Evolutionary conservation across 441 rosid genomes (phyloP).

Genomic region (Codiaeum variegatum): DNA sequence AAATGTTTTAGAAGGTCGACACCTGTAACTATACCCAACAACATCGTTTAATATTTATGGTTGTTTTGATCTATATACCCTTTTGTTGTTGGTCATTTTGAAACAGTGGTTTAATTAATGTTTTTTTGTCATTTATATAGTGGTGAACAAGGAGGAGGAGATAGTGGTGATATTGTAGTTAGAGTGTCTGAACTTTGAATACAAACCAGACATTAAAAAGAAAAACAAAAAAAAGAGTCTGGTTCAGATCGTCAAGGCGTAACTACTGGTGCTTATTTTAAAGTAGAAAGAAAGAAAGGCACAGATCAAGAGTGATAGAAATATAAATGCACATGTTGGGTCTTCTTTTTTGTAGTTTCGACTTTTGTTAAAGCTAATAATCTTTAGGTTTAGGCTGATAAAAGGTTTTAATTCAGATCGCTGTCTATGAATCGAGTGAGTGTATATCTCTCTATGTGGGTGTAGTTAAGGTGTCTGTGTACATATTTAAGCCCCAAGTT

Average conservation of each 20-base stretch:
- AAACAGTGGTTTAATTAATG: conserved; percentile 36
- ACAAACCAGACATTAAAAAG: conserved; percentile 10
- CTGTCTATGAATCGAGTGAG: conserved; percentile 14
- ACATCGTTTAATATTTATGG: conserved; percentile 23
- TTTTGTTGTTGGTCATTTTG: conserved; percentile 48
- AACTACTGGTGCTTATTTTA: conserved; percentile 29
- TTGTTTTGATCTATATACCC: not conserved
- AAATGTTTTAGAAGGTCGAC: conserved; percentile 48
- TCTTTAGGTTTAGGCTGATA: conserved; percentile 25
- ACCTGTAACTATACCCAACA: conserved; percentile 52
- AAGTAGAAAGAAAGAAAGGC: conserved; percentile 24
- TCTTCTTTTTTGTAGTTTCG: not conserved
- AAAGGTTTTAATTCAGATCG: conserved; percentile 32
- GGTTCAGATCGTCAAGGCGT: conserved; percentile 34
- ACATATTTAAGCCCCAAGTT: conserved; percentile 30
- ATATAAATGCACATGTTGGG: not conserved
- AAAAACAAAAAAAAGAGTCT: conserved; percentile 9
- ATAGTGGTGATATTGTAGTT: conserved; percentile 12
- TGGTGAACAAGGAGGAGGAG: not conserved
- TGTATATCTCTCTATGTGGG: not conserved
- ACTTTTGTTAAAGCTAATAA: conserved; percentile 32
- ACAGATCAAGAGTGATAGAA: not conserved
- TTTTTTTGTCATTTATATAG: conserved; percentile 28
- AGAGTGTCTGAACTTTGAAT: conserved; percentile 33
- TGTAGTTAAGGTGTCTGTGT: conserved; percentile 17